These are phyloP conservation scores for Solidago caesia DNA, from an alignment of 129 eudicot genomes.

Conservation along the genomic window DNA sequence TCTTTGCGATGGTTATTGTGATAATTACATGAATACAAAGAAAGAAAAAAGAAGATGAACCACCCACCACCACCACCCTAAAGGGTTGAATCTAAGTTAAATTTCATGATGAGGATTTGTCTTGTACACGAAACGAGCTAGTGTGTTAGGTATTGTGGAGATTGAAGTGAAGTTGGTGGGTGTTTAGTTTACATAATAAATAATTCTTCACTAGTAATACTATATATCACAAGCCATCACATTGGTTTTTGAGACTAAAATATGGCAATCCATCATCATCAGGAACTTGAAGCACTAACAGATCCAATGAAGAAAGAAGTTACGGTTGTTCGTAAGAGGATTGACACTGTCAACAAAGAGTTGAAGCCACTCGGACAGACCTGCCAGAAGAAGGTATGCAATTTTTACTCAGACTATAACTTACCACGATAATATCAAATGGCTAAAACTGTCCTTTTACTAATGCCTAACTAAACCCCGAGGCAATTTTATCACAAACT, in stretches of 20 bases:
- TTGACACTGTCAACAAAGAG: slow-evolving; percentile 76
- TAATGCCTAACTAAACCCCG: neutral
- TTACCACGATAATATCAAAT: neutral
- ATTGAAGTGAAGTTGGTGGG: slow-evolving; percentile 36
- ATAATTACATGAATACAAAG: neutral
- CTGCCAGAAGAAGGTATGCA: slow-evolving; percentile 87
- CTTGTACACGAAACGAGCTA: slow-evolving; percentile 26
- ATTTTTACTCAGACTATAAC: neutral
- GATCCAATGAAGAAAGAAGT: slow-evolving; percentile 96
- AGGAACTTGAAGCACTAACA: slow-evolving; percentile 81
- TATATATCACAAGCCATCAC: slow-evolving; percentile 2
- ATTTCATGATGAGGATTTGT: slow-evolving; percentile 23
- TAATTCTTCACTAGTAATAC: slow-evolving; percentile 2
- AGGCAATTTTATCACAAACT: neutral
- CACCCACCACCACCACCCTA: slow-evolving; percentile 17
- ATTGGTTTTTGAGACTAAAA: slow-evolving; percentile 12
- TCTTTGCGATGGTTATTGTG: neutral
- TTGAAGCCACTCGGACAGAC: slow-evolving; percentile 74
- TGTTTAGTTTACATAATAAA: slow-evolving; percentile 5
- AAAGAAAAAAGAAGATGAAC: neutral
- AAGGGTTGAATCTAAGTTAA: slow-evolving; percentile 3
- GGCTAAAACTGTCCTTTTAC: neutral
- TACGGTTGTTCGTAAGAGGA: slow-evolving; percentile 71
- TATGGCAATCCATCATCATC: slow-evolving; percentile 26
- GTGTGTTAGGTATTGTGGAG: slow-evolving; percentile 38